phyloP scores from a whole-genome alignment of 805 yeast genomes.

The Pichia rugopelliculosa region DNA sequence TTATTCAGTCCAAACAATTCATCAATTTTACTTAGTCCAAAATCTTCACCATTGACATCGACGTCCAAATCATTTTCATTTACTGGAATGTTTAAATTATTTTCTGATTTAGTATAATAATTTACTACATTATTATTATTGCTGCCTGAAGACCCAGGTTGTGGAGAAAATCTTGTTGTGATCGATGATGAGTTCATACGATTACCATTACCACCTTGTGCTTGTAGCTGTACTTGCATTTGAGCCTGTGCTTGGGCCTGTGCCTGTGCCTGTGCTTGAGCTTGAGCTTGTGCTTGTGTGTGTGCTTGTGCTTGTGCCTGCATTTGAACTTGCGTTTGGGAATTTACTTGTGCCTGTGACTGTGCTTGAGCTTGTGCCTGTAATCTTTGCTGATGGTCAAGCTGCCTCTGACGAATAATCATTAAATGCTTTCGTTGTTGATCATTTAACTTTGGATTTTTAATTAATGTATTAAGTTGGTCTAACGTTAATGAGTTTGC shows the following conservation, averaged over 20 bases:
- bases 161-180: slow-evolving; percentile 26
- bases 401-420: slow-evolving; percentile 21
- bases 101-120: neutral
- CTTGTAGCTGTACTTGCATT: slow-evolving; percentile 1
- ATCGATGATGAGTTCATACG: slow-evolving; percentile 15
- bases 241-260: slow-evolving; percentile 11
- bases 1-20: slow-evolving; percentile 7
- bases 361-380: slow-evolving; percentile 13
- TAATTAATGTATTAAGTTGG: slow-evolving; percentile 22
- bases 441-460: slow-evolving; percentile 34
- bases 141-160: slow-evolving; percentile 14
- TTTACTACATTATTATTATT: neutral
- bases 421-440: slow-evolving; percentile 37
- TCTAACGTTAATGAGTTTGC: slow-evolving; percentile 18
- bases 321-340: slow-evolving; percentile 6
- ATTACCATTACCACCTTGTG: slow-evolving; percentile 8
- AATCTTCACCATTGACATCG: slow-evolving; percentile 1
- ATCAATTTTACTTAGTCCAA: slow-evolving; percentile 7
- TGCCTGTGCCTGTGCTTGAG: slow-evolving; percentile 18
- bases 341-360: slow-evolving; percentile 16
- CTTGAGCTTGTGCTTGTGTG: slow-evolving; percentile 13
- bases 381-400: slow-evolving; percentile 25
- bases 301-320: slow-evolving; percentile 14
- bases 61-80: neutral
- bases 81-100: neutral